A percentile compares a stretch with the other conserved stretches of the same genome.
Evolutionary conservation across 2,329 filamentous ascomycete genomes (phyloP).

Genomic region (Sclerotinia sclerotiorum): DNA sequence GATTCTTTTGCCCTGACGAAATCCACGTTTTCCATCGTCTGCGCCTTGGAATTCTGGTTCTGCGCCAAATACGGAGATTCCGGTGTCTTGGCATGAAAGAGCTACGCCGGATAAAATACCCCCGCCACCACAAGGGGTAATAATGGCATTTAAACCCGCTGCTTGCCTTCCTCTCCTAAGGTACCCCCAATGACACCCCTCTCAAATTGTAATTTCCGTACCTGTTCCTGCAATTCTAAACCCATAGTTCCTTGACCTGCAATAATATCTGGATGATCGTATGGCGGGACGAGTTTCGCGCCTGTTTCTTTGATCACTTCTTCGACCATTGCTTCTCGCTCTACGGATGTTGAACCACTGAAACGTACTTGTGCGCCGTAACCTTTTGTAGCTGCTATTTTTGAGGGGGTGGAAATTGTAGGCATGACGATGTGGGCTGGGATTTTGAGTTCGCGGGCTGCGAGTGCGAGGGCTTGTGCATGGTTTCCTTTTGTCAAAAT

Average conservation of each 20-base stretch:
- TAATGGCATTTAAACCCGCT: slow-evolving; percentile 65
- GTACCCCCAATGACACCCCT: slow-evolving; percentile 26
- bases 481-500: slow-evolving; percentile 69
- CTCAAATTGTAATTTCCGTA: slow-evolving; percentile 51
- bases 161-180: slow-evolving; percentile 18
- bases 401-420: slow-evolving; percentile 75
- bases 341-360: slow-evolving; percentile 74
- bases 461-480: slow-evolving; percentile 86
- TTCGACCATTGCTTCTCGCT: slow-evolving; percentile 76
- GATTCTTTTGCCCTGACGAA: slow-evolving; percentile 64
- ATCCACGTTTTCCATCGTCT: slow-evolving; percentile 76
- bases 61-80: slow-evolving; percentile 77
- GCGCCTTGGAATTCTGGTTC: slow-evolving; percentile 82
- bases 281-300: slow-evolving; percentile 80
- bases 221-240: slow-evolving; percentile 78
- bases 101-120: slow-evolving; percentile 84
- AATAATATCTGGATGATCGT: slow-evolving; percentile 89
- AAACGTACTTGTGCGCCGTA: slow-evolving; percentile 80
- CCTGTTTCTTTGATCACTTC: slow-evolving; percentile 69
- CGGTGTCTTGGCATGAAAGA: slow-evolving; percentile 69
- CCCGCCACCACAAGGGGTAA: slow-evolving; percentile 83
- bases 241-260: slow-evolving; percentile 90
- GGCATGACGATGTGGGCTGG: slow-evolving; percentile 93
- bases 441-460: slow-evolving; percentile 70
- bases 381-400: slow-evolving; percentile 77